Conservation (phyloP, 441 rosid genomes). For the Adansonia gregorii region DNA sequence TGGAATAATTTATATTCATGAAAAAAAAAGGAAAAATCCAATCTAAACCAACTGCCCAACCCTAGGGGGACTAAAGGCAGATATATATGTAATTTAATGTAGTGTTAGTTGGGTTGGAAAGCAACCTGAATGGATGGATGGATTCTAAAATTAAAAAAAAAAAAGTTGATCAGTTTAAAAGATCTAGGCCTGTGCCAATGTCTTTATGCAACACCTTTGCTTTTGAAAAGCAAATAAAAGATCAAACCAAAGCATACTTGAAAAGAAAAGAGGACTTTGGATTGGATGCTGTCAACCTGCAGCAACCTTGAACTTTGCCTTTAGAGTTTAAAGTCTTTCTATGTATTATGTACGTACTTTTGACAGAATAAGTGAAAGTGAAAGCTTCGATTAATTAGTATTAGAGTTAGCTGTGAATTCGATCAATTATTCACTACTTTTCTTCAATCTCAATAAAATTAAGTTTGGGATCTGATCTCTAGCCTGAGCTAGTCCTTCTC, state of each 20-base stretch:
- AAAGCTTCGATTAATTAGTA: too few relatives aligned
- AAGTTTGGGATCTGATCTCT: too few relatives aligned
- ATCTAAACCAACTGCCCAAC: too few relatives aligned
- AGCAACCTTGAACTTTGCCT: too few relatives aligned
- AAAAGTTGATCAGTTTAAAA: constrained; percentile 27
- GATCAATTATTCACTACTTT: too few relatives aligned
- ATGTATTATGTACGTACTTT: too few relatives aligned
- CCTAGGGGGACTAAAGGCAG: background rate
- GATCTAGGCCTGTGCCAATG: constrained; percentile 28
- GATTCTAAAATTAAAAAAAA: background rate
- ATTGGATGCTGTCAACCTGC: constrained; percentile 34
- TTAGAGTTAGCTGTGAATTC: too few relatives aligned
- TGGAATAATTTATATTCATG: background rate
- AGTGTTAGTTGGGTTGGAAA: constrained; percentile 27
- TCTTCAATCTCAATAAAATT: too few relatives aligned
- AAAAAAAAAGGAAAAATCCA: background rate
- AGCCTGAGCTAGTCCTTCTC: too few relatives aligned
- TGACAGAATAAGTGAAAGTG: too few relatives aligned
- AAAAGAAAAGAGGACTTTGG: constrained; percentile 30
- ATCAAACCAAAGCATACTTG: constrained; percentile 35
- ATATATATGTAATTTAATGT: background rate
- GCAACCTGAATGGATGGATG: constrained; percentile 23
- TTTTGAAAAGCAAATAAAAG: constrained; percentile 49
- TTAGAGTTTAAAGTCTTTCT: too few relatives aligned
- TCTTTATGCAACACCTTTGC: constrained; percentile 47